Evolutionary conservation across 139 green algal species (phyloP), one percentile per base, ranked within the genome.

Genomic region (Nannochloris sp.): DNA sequence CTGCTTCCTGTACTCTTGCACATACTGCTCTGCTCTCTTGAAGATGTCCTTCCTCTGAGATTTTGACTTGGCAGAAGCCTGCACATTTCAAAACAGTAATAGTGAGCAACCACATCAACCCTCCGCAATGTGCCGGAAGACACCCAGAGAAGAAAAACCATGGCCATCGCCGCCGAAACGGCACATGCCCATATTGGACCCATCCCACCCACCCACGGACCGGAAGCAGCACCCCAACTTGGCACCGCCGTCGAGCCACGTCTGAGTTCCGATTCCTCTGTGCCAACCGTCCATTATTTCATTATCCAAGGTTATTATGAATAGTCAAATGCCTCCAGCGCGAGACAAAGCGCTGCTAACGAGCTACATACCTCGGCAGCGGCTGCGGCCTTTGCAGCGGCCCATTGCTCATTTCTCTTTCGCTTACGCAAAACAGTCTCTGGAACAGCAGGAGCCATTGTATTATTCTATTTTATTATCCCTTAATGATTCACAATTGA

Each of bases 1-100:
- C 90, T 98, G 75, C 33, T 78, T n/a, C 14, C 91, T 80, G 86
- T 96, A 97, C 77, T 98, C 91, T 74, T 95, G 89, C n/a, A 96
- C 89, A 74, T 97, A 99, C 66, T 84, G 60, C 85, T 97, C 93
- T 26, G 93, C 93, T 36, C 88, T 79, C 84, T 97, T 98, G 80
- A 99, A 96, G 64, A 97, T 90, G 20, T 89, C 83, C 67, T 83
- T 83, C 46, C 85, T 66, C 10, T 74, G 85, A 14, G 71, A 66
- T 37, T 71, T 75, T 63, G 69, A 55, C 69, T 90, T 88, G 70
- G 84, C 86, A 30, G 77, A 61, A 26, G 67, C 72, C 67, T 69
- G 49, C 51, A 59, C 12, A 11, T 6, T 6, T 28, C 2, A 68
- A 13, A 59, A 44, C 59, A 63, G 20, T 23, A 40, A 37, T 17